Percentiles rank a stretch among this genome's conserved stretches.
These are phyloP conservation scores for Mallotus nudiflorus DNA, from an alignment of 345 rosid species.

Conservation along the genomic window DNA sequence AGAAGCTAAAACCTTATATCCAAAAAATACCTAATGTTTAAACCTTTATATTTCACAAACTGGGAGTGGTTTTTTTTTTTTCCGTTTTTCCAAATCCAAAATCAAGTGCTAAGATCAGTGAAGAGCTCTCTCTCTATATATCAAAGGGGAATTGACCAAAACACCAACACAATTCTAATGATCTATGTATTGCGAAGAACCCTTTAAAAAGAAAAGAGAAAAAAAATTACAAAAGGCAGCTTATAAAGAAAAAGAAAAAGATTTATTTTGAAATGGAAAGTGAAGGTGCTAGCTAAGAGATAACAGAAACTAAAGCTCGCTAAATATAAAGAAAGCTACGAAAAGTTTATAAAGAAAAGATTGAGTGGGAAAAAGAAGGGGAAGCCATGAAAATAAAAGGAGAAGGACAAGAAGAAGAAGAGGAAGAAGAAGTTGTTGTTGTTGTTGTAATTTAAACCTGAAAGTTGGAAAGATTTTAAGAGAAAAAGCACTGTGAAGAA, in stretches of 20 bases:
- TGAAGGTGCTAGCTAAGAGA: constrained; percentile 4
- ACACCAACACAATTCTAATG: constrained; percentile 14
- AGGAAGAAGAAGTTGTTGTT: constrained; percentile 22
- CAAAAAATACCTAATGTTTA: neutral
- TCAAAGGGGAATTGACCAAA: constrained; percentile 14
- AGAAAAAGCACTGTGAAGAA: constrained; percentile 15
- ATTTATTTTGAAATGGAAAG: constrained; percentile 6
- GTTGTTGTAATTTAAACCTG: too few relatives aligned
- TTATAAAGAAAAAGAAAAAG: too few relatives aligned
- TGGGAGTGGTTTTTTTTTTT: too few relatives aligned
- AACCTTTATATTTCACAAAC: neutral
- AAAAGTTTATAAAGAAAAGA: constrained; percentile 39
- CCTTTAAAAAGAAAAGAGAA: constrained; percentile 8
- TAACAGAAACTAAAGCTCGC: constrained; percentile 22
- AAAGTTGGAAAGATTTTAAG: constrained; percentile 29
- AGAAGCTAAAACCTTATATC: constrained; percentile 37
- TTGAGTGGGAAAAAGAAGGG: constrained; percentile 24
- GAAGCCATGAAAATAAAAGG: constrained; percentile 37
- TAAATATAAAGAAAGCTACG: constrained; percentile 28
- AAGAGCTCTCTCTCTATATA: neutral
- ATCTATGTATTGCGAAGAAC: constrained; percentile 13
- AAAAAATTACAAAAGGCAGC: neutral
- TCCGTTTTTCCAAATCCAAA: neutral
- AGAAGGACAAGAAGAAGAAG: neutral
- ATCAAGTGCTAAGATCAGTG: neutral